Conservation (phyloP, 768 basidiomycete species). For the Pholiota molesta region DNA sequence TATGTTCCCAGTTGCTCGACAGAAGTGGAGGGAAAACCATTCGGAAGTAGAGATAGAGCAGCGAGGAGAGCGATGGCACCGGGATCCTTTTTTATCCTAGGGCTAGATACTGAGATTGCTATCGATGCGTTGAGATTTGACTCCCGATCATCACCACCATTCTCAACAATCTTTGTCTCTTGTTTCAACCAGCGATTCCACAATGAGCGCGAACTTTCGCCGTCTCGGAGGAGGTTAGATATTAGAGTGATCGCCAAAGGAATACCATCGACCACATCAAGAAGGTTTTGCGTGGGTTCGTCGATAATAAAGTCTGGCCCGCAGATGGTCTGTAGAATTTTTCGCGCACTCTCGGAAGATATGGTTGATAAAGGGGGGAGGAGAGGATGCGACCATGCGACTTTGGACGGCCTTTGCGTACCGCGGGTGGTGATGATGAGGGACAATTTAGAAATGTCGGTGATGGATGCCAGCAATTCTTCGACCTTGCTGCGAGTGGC, state of each 20-base stretch:
- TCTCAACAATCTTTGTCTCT: constrained; percentile 29
- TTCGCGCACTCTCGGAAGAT: constrained; percentile 24
- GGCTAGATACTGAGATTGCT: constrained; percentile 31
- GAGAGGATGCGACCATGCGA: constrained; percentile 24
- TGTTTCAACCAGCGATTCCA: constrained; percentile 35
- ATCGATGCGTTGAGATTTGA: constrained; percentile 33
- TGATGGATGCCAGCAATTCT: constrained; percentile 24
- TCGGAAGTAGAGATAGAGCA: constrained; percentile 31
- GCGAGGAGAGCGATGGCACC: constrained; percentile 29
- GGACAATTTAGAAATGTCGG: constrained; percentile 21
- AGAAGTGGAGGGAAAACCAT: constrained; percentile 15
- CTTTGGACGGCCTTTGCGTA: constrained; percentile 29
- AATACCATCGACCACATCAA: constrained; percentile 33
- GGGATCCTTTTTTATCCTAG: constrained; percentile 28
- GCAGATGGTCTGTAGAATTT: constrained; percentile 29
- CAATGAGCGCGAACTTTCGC: constrained; percentile 29
- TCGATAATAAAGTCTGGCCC: constrained; percentile 17
- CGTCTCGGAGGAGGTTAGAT: constrained; percentile 33
- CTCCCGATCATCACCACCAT: constrained; percentile 28
- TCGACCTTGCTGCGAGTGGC: constrained; percentile 28
- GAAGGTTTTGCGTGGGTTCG: constrained; percentile 24
- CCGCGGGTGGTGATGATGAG: constrained; percentile 34
- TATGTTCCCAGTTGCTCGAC: background rate
- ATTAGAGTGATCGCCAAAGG: constrained; percentile 37
- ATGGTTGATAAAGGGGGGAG: constrained; percentile 31